phyloP scores from a whole-genome alignment of 2,329 filamentous ascomycete genomes.

The Scytalidium lignicola region DNA sequence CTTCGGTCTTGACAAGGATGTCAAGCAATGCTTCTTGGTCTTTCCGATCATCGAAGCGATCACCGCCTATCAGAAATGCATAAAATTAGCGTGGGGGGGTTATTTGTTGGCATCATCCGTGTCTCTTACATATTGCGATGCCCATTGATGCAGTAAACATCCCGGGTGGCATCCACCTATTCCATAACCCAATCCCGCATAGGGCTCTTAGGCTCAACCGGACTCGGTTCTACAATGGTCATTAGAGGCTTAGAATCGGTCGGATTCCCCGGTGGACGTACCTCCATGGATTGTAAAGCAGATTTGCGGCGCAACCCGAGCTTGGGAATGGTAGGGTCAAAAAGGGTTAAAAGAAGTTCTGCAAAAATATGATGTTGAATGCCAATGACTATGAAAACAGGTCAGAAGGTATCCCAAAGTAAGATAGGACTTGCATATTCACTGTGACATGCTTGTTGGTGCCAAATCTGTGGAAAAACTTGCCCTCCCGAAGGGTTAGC shows the following conservation, averaged over 20 bases:
- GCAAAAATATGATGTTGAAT: conserved; percentile 56
- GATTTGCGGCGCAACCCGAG: conserved; percentile 37
- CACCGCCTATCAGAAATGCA: conserved; percentile 32
- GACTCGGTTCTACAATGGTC: conserved; percentile 34
- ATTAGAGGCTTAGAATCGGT: not conserved
- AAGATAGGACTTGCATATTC: conserved; percentile 12
- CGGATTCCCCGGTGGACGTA: too few relatives aligned
- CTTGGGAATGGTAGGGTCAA: conserved; percentile 48
- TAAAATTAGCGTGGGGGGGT: not conserved
- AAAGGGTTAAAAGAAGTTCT: conserved; percentile 49
- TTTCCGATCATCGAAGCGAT: conserved; percentile 39
- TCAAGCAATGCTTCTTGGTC: conserved; percentile 45
- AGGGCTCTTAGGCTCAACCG: conserved; percentile 44
- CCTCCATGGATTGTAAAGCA: conserved; percentile 35
- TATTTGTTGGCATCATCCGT: too few relatives aligned
- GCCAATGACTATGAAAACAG: conserved; percentile 42
- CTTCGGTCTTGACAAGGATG: conserved; percentile 42
- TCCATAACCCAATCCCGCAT: conserved; percentile 54
- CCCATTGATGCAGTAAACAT: conserved; percentile 53
- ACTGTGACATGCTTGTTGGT: conserved; percentile 51
- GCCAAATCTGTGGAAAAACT: conserved; percentile 54
- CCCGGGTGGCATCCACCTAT: conserved; percentile 48
- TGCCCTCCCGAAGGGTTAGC: conserved; percentile 24
- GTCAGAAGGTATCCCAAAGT: conserved; percentile 4
- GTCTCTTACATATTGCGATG: conserved; percentile 44